Base-by-base conservation (phyloP, 2,329 filamentous ascomycete genomes). In the Reticulascus tulasneorum region DNA sequence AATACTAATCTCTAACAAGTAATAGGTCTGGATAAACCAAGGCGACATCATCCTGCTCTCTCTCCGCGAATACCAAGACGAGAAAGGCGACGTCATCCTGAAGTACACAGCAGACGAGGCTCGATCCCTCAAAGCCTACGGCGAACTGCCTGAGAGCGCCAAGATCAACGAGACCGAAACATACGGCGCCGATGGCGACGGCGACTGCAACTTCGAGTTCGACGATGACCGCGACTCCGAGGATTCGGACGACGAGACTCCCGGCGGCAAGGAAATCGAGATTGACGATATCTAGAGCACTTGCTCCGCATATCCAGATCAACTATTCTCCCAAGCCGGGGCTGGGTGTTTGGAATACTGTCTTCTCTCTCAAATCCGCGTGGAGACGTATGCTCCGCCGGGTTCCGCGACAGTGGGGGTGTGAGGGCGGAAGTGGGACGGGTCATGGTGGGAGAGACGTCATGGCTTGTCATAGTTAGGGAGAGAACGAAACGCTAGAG, bases 141-240 rank as follows among this genome's bases (percentile, higher is more conserved):
- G 93, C 64, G 93, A 98, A 69, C 76, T 98, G 43, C 93, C 93
- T 52, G 93, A 97, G 71, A 86, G 81, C 58, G 93, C 93, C 63
- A 97, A 97, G 84, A 98, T 98, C 80, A 98, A 98, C 80, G 93
- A 98, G 79, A 95, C 89, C 48, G 93, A 97, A 67, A 94, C 88
- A 30, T 94, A 84, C 58, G 80, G 87, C 57, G 86, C 90, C 66
- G 86, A 90, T 64, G 90, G 89, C 65, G 85, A 94, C 63, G 91
- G 93, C 66, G 88, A 95, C 58, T 88, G 86, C 71, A 93, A 93
- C 69, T 95, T 98, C 75, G 93, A 97, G 72, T 97, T 97, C 73
- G 93, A 94, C 70, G 90, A 97, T 65, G 91, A 95, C 66, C 75
- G 83, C 49, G 83, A 86, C 56, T 59, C 60, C 25, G 74, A 70